Evolutionary conservation across 371 early-diverging fungal genomes (phyloP), one percentile per base, ranked within the genome.

Genomic region (Mortierella sp.): DNA sequence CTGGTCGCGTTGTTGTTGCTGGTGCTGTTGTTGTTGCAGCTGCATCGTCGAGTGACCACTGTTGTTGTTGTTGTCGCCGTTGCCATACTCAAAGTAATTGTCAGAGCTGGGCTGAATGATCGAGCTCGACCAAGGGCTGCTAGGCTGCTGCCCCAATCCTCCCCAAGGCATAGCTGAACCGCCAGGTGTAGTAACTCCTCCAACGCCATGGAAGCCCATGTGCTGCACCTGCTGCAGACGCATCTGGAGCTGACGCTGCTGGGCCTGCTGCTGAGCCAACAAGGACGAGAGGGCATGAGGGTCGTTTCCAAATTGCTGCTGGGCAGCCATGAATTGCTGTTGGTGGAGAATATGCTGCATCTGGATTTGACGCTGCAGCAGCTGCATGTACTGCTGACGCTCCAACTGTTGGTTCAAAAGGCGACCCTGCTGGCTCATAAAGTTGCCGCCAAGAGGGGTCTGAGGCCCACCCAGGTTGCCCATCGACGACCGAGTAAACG

Each of bases 271-370:
- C 51, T 91, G 92, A 10, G 89, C 89, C 18, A 89, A 77, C 12
- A 89, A 80, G 5, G 90, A 88, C 55, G 88, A 78, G 27, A 90
- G 88, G 0, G 88, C 88, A 82, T 88, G 84, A n/a, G 82, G 84
- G 44, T 84, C 84, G 43, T 88, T 84, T 58, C 84, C 88, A 71
- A 86, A 87, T 75, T 91, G 91, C 54, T 90, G 89, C 70, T 90
- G 89, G 48, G 86, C 86, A 18, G 82, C 79, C 86, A 86, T 74
- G 58, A 88, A 88, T 49, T 91, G 91, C 48, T 89, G 78, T 29
- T 90, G 90, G 54, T 92, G 91, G 41, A 88, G 43, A 46, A 91
- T 91, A 32, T 88, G 88, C 55, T 91, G 90, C 85, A 86, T 86
- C 60, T 86, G 86, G 21, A 56, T 70, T 58, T 86, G 82, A 16